These are phyloP conservation scores for Raphidocelis subcapitata DNA, from an alignment of 139 green algal species.

Conservation along the genomic window DNA sequence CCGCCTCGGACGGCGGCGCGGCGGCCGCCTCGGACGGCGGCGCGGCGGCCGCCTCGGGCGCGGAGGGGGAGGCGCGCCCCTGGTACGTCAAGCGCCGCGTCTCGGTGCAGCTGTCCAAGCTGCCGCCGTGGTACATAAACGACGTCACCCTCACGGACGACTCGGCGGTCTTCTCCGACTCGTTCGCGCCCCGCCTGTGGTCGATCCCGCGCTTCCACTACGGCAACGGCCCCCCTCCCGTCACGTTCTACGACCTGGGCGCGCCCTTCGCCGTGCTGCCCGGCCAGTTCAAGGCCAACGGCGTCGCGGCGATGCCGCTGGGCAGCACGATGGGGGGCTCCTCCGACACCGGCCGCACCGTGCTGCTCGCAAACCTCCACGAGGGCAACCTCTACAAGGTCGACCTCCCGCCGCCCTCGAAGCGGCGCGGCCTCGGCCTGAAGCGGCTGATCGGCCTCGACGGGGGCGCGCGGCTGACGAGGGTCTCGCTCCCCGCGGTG, in stretches of 20 bases:
- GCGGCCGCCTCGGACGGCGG: not conserved
- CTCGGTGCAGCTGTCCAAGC: slow-evolving; percentile 1
- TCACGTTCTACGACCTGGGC: no score
- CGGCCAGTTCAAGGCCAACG: slow-evolving; percentile 19
- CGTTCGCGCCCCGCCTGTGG: slow-evolving; percentile 2
- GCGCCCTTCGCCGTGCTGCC: not conserved
- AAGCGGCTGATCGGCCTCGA: not conserved
- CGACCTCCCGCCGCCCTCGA: not conserved
- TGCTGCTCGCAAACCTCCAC: slow-evolving; percentile 22
- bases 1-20: not conserved
- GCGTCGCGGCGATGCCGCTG: not conserved
- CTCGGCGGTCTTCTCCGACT: slow-evolving; percentile 12
- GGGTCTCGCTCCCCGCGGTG: not conserved
- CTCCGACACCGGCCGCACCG: not conserved
- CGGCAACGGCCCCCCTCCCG: no score
- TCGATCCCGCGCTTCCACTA: not conserved
- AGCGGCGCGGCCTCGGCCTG: not conserved
- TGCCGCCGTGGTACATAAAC: slow-evolving; percentile 15
- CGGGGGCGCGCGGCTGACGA: not conserved
- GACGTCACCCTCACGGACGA: slow-evolving; percentile 10
- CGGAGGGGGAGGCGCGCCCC: not conserved
- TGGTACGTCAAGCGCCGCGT: slow-evolving; percentile 1
- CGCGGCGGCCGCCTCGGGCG: not conserved
- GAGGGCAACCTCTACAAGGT: slow-evolving; percentile 15
- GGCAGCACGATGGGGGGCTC: no score